These are phyloP conservation scores for Endocarpon pusillum DNA, from an alignment of 495 filamentous ascomycete genomes.

Conservation along the genomic window DNA sequence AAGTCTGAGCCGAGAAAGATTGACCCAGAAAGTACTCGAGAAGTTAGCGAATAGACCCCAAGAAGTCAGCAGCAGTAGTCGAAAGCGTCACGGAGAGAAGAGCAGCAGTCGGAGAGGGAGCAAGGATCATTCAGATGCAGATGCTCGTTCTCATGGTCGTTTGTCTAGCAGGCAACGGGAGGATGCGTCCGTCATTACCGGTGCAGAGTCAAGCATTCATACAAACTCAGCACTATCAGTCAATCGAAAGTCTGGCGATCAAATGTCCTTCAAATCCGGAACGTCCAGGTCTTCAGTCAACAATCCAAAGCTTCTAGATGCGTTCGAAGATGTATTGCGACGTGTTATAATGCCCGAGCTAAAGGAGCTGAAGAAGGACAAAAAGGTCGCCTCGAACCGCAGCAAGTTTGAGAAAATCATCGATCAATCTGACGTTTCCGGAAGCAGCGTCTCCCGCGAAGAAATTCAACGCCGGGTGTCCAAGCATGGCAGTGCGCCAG, in stretches of 20 bases:
- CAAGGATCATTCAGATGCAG: constrained; percentile 42
- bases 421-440: constrained; percentile 41
- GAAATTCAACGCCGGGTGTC: constrained; percentile 39
- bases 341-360: constrained; percentile 83
- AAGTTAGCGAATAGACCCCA: constrained; percentile 37
- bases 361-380: constrained; percentile 76
- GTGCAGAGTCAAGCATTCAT: constrained; percentile 56
- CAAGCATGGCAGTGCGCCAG: constrained; percentile 52
- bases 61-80: constrained; percentile 31
- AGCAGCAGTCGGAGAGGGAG: constrained; percentile 44
- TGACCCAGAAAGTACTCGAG: constrained; percentile 53
- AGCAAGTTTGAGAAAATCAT: constrained; percentile 43
- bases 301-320: constrained; percentile 87
- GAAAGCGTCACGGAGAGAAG: constrained; percentile 27
- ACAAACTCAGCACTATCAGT: constrained; percentile 53
- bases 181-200: constrained; percentile 46
- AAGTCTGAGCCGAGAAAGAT: constrained; percentile 56
- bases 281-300: constrained; percentile 78
- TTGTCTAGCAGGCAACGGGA: constrained; percentile 43
- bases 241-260: constrained; percentile 52
- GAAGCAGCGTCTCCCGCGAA: constrained; percentile 44
- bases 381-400: constrained; percentile 47
- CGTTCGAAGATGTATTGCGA: constrained; percentile 90
- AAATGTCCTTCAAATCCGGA: constrained; percentile 58
- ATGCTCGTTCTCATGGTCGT: constrained; percentile 37